These are phyloP conservation scores for Colletotrichum acutatum DNA, from an alignment of 2,329 filamentous ascomycete species.

Conservation along the genomic window DNA sequence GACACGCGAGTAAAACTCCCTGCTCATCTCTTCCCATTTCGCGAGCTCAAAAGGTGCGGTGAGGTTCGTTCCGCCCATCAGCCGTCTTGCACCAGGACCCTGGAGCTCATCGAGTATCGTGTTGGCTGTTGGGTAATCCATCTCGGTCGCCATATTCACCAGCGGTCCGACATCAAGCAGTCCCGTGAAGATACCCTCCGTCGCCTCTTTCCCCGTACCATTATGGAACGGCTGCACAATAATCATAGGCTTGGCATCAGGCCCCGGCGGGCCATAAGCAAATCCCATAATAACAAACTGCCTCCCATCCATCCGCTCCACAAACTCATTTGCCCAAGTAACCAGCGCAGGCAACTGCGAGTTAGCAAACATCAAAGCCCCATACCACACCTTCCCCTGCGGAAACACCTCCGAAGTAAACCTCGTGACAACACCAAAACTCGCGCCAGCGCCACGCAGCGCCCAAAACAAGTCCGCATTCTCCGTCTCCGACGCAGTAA, in stretches of 20 bases:
- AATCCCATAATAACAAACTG: conserved; percentile 28
- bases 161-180: conserved; percentile 48
- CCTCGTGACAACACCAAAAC: conserved; percentile 55
- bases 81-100: conserved; percentile 49
- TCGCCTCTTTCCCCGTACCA: conserved; percentile 48
- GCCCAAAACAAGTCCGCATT: conserved; percentile 57
- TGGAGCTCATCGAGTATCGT: conserved; percentile 48
- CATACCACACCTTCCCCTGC: conserved; percentile 46
- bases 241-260: conserved; percentile 42
- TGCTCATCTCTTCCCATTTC: conserved; percentile 45
- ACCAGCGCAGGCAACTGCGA: conserved; percentile 43
- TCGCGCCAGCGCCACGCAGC: conserved; percentile 52
- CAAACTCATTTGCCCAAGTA: conserved; percentile 40
- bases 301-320: conserved; percentile 42
- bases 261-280: conserved; percentile 40
- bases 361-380: conserved; percentile 40
- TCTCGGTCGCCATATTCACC: conserved; percentile 48
- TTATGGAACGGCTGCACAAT: conserved; percentile 47
- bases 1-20: conserved; percentile 43
- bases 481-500: conserved; percentile 53
- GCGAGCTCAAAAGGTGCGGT: conserved; percentile 50
- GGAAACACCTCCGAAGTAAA: conserved; percentile 48
- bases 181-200: conserved; percentile 45
- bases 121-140: conserved; percentile 56
- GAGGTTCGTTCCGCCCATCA: conserved; percentile 56